A percentile compares a stretch with the other conserved stretches of the same genome.
These are phyloP conservation scores for Suillus decipiens DNA, from an alignment of 768 basidiomycete genomes.

Conservation along the genomic window DNA sequence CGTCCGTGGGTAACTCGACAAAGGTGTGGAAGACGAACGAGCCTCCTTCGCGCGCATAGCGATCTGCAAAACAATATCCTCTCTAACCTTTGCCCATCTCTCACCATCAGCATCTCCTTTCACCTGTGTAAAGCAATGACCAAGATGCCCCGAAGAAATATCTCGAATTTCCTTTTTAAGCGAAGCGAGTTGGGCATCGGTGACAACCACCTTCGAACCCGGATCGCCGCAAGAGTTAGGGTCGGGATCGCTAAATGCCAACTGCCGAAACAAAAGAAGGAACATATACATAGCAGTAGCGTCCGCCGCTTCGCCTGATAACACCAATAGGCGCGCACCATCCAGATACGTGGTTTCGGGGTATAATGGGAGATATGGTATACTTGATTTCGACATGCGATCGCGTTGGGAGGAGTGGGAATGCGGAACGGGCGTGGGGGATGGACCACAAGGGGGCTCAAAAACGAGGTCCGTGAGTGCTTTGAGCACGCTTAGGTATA, in stretches of 20 bases:
- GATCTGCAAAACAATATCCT: constrained; percentile 74
- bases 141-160: constrained; percentile 58
- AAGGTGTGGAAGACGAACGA: constrained; percentile 16
- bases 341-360: constrained; percentile 87
- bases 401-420: constrained; percentile 24
- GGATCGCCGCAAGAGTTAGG: neutral
- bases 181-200: constrained; percentile 52
- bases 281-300: constrained; percentile 78
- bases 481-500: constrained; percentile 56
- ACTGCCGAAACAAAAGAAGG: constrained; percentile 76
- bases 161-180: constrained; percentile 79
- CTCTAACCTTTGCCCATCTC: constrained; percentile 56
- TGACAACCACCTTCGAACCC: neutral
- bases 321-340: constrained; percentile 61
- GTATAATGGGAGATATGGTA: constrained; percentile 43
- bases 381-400: constrained; percentile 29
- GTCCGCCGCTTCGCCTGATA: constrained; percentile 75
- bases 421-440: neutral
- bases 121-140: constrained; percentile 40
- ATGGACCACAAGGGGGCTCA: constrained; percentile 40
- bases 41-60: constrained; percentile 65
- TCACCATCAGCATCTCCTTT: constrained; percentile 23
- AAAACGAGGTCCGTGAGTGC: constrained; percentile 70
- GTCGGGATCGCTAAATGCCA: constrained; percentile 40
- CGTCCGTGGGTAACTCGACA: neutral